Conservation (phyloP, 2,329 filamentous ascomycete genomes). For the Epichloe hybrida region DNA sequence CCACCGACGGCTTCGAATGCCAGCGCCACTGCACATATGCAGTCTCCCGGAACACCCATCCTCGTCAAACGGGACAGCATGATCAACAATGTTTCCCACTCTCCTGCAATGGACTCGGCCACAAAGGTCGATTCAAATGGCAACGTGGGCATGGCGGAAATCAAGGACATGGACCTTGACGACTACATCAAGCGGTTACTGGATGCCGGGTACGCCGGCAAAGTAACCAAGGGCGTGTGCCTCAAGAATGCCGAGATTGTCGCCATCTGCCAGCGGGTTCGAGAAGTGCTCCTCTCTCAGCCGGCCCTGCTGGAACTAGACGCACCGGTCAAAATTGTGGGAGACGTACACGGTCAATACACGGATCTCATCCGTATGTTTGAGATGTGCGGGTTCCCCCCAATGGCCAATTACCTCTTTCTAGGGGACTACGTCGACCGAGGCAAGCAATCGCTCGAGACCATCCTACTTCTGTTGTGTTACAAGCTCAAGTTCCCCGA, state of each 20-base stretch:
- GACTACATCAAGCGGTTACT: conserved; percentile 93
- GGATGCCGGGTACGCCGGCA: conserved; percentile 89
- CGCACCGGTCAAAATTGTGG: conserved; percentile 94
- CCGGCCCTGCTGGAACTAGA: conserved; percentile 84
- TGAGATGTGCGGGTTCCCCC: conserved; percentile 91
- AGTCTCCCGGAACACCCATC: conserved; percentile 77
- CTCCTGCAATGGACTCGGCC: conserved; percentile 28
- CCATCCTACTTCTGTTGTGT: conserved; percentile 80
- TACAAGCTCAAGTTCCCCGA: conserved; percentile 97
- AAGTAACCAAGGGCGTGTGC: conserved; percentile 94
- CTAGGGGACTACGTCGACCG: conserved; percentile 93
- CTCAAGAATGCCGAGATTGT: conserved; percentile 96
- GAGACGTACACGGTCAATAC: conserved; percentile 93
- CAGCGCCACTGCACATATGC: conserved; percentile 41
- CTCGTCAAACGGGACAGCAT: conserved; percentile 66
- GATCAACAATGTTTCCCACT: conserved; percentile 48
- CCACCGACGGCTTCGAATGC: conserved; percentile 54
- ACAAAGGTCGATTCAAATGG: conserved; percentile 28
- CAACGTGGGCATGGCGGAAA: conserved; percentile 70
- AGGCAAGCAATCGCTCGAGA: conserved; percentile 91
- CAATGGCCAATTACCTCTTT: conserved; percentile 83
- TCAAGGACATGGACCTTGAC: conserved; percentile 88
- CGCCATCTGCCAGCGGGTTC: conserved; percentile 78
- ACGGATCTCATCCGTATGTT: conserved; percentile 94
- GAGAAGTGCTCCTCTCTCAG: conserved; percentile 82